Percentiles rank a stretch among this genome's conserved stretches.
phyloP scores from a whole-genome alignment of 2,329 filamentous ascomycete genomes.

The Colletotrichum costaricense region DNA sequence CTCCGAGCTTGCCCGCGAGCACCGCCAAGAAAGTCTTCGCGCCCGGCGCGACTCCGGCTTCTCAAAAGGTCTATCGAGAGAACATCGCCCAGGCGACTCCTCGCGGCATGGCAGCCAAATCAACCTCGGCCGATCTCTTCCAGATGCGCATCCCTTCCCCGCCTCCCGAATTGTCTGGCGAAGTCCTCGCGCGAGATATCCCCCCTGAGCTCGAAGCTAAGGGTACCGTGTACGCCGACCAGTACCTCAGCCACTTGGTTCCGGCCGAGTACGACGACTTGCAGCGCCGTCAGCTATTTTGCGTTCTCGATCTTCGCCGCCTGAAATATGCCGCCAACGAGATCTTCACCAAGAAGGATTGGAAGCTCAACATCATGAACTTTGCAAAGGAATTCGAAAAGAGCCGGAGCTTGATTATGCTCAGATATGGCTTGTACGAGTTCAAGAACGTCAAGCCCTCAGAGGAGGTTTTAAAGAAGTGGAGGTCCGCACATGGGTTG shows the following conservation, averaged over 20 bases:
- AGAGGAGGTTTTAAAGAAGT: conserved; percentile 67
- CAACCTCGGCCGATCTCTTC: conserved; percentile 64
- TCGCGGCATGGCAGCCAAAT: conserved; percentile 61
- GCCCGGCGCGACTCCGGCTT: conserved; percentile 56
- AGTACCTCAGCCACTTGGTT: conserved; percentile 68
- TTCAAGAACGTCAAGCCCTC: conserved; percentile 72
- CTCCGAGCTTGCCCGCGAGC: conserved; percentile 57
- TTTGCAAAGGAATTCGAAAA: conserved; percentile 75
- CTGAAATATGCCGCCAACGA: conserved; percentile 72
- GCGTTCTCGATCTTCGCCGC: conserved; percentile 70
- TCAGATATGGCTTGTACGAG: conserved; percentile 71
- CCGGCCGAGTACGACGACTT: conserved; percentile 68
- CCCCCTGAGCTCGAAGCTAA: conserved; percentile 63
- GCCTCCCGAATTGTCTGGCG: conserved; percentile 66
- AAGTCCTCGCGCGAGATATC: conserved; percentile 63
- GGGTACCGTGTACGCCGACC: conserved; percentile 69
- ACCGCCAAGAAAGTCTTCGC: conserved; percentile 62
- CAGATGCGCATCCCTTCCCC: conserved; percentile 69
- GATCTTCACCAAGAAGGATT: conserved; percentile 70
- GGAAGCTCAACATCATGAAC: conserved; percentile 71
- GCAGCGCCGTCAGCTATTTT: conserved; percentile 72
- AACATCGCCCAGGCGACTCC: conserved; percentile 59
- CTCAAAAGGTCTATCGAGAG: conserved; percentile 55
- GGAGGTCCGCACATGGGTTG: conserved; percentile 67
- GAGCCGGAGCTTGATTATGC: conserved; percentile 69